Evolutionary conservation across 495 filamentous ascomycete genomes (phyloP), one percentile per base, ranked within the genome.

Genomic region (Xanthoparmelia taractica): DNA sequence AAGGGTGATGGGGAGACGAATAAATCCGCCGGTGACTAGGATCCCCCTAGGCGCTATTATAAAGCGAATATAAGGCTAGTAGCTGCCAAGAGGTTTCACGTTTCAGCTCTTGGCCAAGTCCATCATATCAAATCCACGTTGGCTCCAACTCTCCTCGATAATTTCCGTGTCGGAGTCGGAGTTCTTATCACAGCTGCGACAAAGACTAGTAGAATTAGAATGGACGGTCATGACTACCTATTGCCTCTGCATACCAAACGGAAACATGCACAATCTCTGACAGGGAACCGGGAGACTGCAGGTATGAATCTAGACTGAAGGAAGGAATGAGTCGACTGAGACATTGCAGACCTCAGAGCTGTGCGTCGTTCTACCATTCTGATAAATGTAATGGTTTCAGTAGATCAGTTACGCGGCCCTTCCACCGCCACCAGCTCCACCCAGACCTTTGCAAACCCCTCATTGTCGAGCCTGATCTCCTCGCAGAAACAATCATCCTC

Each of bases 381-480:
- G 15, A 18, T 18, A 6, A 18, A 41, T 18, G 15, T 17, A n/a
- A 0, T 45, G 20, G 20, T n/a, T 10, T 2, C 41, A n/a, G 15
- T 20, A n/a, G 20, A 25, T 54, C 29, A 54, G 3, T 54, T 54
- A 17, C 50, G 50, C 5, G 50, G 50, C 27, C 50, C 50, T 29
- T 54, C 29, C 10, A 54, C 50, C 0, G 20, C 29, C 17, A n/a
- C 50, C 20, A 31, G 1, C 29, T 54, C 50, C 50, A 54, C 59
- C 64, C 64, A 66, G 8, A 66, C 59, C 50, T 56, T 57, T n/a
- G 41, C 59, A 41, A 56, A 20, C 2, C 41, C 52, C 0, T 36
- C 50, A 7, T 50, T 60, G 8, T 33, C 54, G 17, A 40, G 33
- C 8, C 34, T 43, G 48, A 58, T 45, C 27, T 50, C 33, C 38